A percentile compares a stretch with the other conserved stretches of the same genome.
Conservation (phyloP, 768 basidiomycete species). For the Tremella mesenterica region DNA sequence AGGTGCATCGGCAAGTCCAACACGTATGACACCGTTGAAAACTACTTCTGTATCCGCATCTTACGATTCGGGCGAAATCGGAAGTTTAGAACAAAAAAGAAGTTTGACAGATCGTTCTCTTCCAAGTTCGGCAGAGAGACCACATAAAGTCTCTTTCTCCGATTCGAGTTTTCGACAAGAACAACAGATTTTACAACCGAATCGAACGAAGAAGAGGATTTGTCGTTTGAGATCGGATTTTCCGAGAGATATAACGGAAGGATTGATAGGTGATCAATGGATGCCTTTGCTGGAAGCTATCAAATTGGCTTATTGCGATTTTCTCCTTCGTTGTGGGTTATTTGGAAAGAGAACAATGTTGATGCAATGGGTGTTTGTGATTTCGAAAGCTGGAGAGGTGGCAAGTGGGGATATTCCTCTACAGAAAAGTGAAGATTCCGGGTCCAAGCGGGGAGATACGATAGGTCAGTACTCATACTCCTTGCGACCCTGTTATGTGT, state of each 20-base stretch:
- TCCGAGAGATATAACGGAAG: too few relatives aligned
- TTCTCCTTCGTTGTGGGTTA: constrained; percentile 30
- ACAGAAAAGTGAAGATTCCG: background rate
- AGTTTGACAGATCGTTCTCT: background rate
- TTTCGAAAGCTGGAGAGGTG: background rate
- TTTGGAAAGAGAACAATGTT: constrained; percentile 16
- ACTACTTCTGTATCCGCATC: constrained; percentile 5
- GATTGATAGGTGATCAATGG: background rate
- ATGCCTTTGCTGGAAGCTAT: background rate
- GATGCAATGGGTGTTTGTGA: constrained; percentile 16
- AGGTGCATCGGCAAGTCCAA: too few relatives aligned
- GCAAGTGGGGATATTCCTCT: constrained; percentile 4
- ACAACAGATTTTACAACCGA: too few relatives aligned
- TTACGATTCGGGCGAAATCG: too few relatives aligned
- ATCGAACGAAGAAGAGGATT: too few relatives aligned
- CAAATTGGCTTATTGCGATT: constrained; percentile 36
- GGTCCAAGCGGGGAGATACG: background rate
- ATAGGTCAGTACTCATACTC: background rate
- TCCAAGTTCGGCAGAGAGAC: too few relatives aligned
- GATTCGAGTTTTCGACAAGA: too few relatives aligned
- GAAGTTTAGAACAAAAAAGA: background rate
- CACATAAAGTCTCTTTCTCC: too few relatives aligned
- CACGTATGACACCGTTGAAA: too few relatives aligned
- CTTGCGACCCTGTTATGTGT: too few relatives aligned
- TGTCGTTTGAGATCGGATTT: too few relatives aligned